These are phyloP conservation scores for Parasarocladium wereldwijsianum DNA, from an alignment of 2,329 filamentous ascomycete species.

Conservation along the genomic window DNA sequence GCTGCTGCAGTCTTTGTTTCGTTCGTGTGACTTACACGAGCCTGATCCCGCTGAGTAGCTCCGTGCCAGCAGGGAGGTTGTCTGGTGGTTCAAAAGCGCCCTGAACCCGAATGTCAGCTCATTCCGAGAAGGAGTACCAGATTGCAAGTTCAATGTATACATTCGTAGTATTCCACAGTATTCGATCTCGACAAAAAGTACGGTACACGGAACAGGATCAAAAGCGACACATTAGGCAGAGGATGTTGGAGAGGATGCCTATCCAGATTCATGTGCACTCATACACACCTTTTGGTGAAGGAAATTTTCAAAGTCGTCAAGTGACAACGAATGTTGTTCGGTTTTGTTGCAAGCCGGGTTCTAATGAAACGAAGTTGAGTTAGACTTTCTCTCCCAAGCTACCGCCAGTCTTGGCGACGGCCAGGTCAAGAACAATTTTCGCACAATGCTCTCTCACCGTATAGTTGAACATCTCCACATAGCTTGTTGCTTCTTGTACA, in stretches of 20 bases:
- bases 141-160: too few species aligned
- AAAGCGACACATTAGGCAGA: too few species aligned
- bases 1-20: too few species aligned
- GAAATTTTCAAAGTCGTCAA: slow-evolving; percentile 45
- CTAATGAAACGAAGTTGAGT: slow-evolving; percentile 21
- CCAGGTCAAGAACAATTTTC: too few species aligned
- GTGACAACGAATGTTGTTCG: slow-evolving; percentile 35
- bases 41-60: slow-evolving; percentile 34
- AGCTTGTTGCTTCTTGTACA: slow-evolving; percentile 37
- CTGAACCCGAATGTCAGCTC: slow-evolving; percentile 14
- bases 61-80: slow-evolving; percentile 25
- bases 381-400: too few species aligned
- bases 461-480: slow-evolving; percentile 45
- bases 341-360: slow-evolving; percentile 32
- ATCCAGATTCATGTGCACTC: too few species aligned
- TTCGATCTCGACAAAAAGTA: too few species aligned
- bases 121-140: not conserved
- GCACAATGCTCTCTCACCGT: slow-evolving; percentile 37
- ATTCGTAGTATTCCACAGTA: too few species aligned
- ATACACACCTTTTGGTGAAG: slow-evolving; percentile 32
- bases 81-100: slow-evolving; percentile 35
- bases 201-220: too few species aligned
- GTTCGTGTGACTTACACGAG: slow-evolving; percentile 39
- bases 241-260: too few species aligned
- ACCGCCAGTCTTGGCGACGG: too few species aligned